A percentile compares a stretch with the other conserved stretches of the same genome.
Conservation (phyloP, 805 yeast species). For the Spathaspora hagerdaliae region DNA sequence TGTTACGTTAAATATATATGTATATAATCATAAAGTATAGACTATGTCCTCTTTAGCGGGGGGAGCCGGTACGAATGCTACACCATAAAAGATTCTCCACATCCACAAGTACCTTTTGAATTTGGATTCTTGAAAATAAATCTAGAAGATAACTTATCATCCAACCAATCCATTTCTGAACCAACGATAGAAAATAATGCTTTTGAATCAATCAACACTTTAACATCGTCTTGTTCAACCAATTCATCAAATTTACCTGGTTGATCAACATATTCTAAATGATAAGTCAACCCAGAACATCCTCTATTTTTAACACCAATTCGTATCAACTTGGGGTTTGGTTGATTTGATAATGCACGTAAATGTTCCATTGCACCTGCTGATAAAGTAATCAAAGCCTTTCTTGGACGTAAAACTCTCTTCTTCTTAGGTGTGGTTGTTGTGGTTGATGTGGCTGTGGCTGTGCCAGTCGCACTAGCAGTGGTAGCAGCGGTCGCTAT, state of each 20-base stretch:
- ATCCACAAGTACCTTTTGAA: constrained; percentile 96
- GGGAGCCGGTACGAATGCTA: constrained; percentile 26
- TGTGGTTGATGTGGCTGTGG: constrained; percentile 6
- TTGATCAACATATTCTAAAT: constrained; percentile 80
- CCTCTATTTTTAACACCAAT: constrained; percentile 96
- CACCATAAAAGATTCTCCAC: constrained; percentile 98
- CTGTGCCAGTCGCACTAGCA: background rate
- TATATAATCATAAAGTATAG: no score
- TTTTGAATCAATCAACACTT: constrained; percentile 89
- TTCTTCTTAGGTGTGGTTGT: constrained; percentile 15
- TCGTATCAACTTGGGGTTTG: constrained; percentile 84
- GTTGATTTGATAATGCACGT: constrained; percentile 62
- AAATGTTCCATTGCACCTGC: constrained; percentile 75
- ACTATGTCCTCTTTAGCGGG: no score
- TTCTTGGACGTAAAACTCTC: constrained; percentile 77
- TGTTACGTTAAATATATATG: no score
- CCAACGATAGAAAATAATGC: constrained; percentile 95
- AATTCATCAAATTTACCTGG: constrained; percentile 96
- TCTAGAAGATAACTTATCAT: constrained; percentile 82
- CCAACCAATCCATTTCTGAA: constrained; percentile 97
- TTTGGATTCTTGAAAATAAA: constrained; percentile 95
- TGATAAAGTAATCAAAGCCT: constrained; percentile 81
- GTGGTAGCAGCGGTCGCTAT: background rate
- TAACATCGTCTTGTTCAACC: constrained; percentile 90
- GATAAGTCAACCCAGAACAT: constrained; percentile 91